Percentiles rank a stretch among this genome's conserved stretches.
Evolutionary conservation across 106 monocot genomes (phyloP).

Genomic region (Dendrobium chrysotoxum): DNA sequence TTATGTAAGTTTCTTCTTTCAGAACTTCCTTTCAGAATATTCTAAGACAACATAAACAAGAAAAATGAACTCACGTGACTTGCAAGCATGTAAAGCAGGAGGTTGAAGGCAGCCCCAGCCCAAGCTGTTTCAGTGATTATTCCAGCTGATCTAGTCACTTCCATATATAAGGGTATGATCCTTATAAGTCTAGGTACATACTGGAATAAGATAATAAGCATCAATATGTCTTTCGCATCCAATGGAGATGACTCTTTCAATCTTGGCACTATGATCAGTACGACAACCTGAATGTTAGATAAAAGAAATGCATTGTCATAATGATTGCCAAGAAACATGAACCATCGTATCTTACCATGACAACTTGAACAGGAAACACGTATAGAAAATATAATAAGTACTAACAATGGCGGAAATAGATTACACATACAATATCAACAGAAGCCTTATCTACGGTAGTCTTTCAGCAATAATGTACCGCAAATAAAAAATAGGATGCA

Average conservation of each 20-base stretch:
- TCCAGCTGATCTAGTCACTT: constrained; percentile 82
- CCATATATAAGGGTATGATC: constrained; percentile 69
- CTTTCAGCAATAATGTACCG: neutral
- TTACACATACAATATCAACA: neutral
- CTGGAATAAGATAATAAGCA: constrained; percentile 56
- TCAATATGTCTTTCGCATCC: constrained; percentile 64
- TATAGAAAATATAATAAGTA: neutral
- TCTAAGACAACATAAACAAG: neutral
- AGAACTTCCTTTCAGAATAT: neutral
- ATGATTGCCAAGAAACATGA: neutral
- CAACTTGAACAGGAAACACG: neutral
- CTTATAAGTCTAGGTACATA: constrained; percentile 71
- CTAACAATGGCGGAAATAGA: neutral
- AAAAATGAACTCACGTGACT: constrained; percentile 72
- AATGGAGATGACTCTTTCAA: constrained; percentile 26
- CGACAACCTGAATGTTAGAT: constrained; percentile 25
- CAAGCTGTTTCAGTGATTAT: constrained; percentile 89
- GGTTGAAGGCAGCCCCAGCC: constrained; percentile 93
- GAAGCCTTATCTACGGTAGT: neutral
- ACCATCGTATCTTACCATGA: neutral
- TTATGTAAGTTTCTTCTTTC: neutral
- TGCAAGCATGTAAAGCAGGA: constrained; percentile 91
- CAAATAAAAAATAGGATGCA: neutral
- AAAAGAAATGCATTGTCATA: neutral
- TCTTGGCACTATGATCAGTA: constrained; percentile 50